Conservation (phyloP, 768 basidiomycete species). For the Boletus barrowsii region DNA sequence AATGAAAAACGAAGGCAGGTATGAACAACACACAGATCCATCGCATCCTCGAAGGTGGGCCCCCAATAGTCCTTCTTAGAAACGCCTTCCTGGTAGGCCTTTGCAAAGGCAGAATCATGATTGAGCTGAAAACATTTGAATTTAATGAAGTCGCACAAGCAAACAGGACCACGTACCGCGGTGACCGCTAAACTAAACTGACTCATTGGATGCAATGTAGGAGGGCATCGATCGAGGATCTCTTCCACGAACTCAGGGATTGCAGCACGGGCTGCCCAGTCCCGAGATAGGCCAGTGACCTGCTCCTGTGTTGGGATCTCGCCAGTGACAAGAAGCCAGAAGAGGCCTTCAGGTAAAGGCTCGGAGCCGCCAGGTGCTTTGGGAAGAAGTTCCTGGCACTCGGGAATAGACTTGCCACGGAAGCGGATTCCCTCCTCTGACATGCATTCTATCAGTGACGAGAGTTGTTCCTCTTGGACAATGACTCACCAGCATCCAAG, state of each 20-base stretch:
- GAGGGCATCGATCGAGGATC: constrained; percentile 88
- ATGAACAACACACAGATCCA: constrained; percentile 63
- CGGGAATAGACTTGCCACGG: constrained; percentile 93
- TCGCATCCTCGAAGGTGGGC: constrained; percentile 84
- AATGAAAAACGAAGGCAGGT: not conserved
- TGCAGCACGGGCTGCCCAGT: constrained; percentile 91
- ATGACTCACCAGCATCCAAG: constrained; percentile 75
- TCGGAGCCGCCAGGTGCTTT: constrained; percentile 86
- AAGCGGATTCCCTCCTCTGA: constrained; percentile 96
- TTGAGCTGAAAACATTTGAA: constrained; percentile 53
- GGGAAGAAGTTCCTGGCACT: constrained; percentile 82
- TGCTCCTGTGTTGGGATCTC: constrained; percentile 92
- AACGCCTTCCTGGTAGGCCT: constrained; percentile 89
- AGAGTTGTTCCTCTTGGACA: not conserved
- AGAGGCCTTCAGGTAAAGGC: constrained; percentile 90
- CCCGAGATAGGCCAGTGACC: constrained; percentile 78
- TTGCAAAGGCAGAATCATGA: constrained; percentile 95
- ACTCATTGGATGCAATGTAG: constrained; percentile 97
- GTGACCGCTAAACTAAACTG: constrained; percentile 97
- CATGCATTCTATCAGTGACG: not conserved
- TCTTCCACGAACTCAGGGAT: constrained; percentile 97
- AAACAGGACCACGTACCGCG: constrained; percentile 50
- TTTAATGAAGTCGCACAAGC: not conserved
- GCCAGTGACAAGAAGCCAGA: constrained; percentile 94
- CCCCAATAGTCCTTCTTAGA: constrained; percentile 98